Evolutionary conservation across 2,329 filamentous ascomycete species (phyloP).

Genomic region (Trichoderma koningiopsis): DNA sequence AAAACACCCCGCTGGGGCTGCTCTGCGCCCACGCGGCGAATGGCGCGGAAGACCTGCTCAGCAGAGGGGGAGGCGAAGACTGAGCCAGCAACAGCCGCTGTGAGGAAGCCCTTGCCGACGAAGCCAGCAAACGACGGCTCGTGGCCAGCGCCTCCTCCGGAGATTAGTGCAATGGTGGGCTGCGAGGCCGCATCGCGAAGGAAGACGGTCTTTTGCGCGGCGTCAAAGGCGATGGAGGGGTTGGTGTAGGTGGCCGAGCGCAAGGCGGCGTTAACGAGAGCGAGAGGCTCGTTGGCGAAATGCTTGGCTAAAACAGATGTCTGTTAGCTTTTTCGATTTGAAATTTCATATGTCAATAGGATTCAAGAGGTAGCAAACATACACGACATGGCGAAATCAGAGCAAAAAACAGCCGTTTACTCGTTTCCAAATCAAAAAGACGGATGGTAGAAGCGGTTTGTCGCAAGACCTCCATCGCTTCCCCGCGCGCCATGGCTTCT

Average conservation of each 20-base stretch:
- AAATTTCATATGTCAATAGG: neutral
- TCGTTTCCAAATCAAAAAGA: neutral
- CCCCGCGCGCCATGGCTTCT: slow-evolving; percentile 6
- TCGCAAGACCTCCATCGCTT: neutral
- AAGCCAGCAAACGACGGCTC: slow-evolving; percentile 73
- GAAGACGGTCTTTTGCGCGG: slow-evolving; percentile 34
- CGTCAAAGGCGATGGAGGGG: slow-evolving; percentile 34
- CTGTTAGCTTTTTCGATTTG: neutral
- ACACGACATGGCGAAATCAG: slow-evolving; percentile 17
- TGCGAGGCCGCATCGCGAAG: slow-evolving; percentile 28
- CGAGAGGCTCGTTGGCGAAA: slow-evolving; percentile 30
- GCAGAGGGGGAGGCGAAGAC: slow-evolving; percentile 77
- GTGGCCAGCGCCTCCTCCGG: slow-evolving; percentile 71
- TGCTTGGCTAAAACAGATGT: slow-evolving; percentile 28
- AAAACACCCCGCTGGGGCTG: slow-evolving; percentile 61
- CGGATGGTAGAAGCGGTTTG: neutral
- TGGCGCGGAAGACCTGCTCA: slow-evolving; percentile 68
- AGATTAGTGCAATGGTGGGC: slow-evolving; percentile 39
- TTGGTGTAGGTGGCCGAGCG: slow-evolving; percentile 35
- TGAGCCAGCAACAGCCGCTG: slow-evolving; percentile 70
- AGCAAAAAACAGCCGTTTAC: neutral
- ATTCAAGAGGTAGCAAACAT: neutral
- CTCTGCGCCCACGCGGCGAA: slow-evolving; percentile 59
- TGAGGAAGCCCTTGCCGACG: slow-evolving; percentile 68
- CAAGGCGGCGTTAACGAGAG: slow-evolving; percentile 32